Base-by-base conservation (phyloP, 2,329 filamentous ascomycete species). In the Botrytis medusae region DNA sequence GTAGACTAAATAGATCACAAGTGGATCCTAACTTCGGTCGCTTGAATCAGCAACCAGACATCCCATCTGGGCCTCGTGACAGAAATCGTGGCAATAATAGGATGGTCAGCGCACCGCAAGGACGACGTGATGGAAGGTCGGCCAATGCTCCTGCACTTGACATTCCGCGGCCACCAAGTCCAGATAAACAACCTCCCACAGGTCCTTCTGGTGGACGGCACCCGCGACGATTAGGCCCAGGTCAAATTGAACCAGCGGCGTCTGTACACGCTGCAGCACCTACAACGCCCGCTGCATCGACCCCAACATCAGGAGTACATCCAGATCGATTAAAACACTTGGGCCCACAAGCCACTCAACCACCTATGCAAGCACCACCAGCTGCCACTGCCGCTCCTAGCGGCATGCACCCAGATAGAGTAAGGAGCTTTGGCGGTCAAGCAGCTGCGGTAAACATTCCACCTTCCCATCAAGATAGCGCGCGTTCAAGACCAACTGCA, bases 1-100 rank as follows among this genome's bases (percentile, higher is more conserved):
- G 84, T 54, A 83, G 86, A 75, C 77, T 85, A 32, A 84, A 80
- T 69, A 78, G 78, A 73, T 77, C 83, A 72, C 86, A 87, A 74
- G 86, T 89, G 76, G 89, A 91, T 79, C 87, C 87, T 25, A 89
- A 87, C 72, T 91, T 91, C 77, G 89, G 89, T 42, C 87, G 89
- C 2, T 83, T 91, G 65, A 90, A 88, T 75, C 82, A 86, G 2
- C 84, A 68, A 83, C 85, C 67, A 80, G 85, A 82, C 59, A 81
- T 87, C 59, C 88, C 88, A 5, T 86, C 86, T n/a, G 89, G 87
- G 2, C 88, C 89, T 25, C 85, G 86, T 69, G 86, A 84, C 76
- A 86, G 84, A 77, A 87, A 84, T 73, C 83, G 84, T 14, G 78
- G 79, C 25, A 76, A 76, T 40, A 77, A 75, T 74, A 76, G 79